Evolutionary conservation across 2,329 filamentous ascomycete species (phyloP), one percentile per base, ranked within the genome.

Genomic region (Ceratocystis alfenasii): DNA sequence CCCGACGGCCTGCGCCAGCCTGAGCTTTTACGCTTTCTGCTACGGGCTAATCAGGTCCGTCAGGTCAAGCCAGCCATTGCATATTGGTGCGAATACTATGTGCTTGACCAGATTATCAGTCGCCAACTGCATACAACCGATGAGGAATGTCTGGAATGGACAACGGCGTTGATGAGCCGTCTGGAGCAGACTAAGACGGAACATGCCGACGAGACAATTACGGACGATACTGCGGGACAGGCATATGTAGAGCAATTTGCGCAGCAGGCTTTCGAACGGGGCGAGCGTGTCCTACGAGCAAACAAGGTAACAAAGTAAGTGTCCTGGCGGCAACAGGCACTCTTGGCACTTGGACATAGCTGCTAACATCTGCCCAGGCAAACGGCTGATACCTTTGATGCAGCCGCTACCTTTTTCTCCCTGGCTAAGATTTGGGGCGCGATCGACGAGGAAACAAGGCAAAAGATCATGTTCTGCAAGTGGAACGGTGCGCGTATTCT

Each of bases 11-110:
- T 99, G 72, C 91, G 88, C 77, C 79, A 86, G 66, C 86, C 89
- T 68, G 91, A 96, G 74, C 85, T 96, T 72, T 86, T 85, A 70
- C 89, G 90, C 68, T 96, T 95, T 75, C 86, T 92, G 69, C 82
- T 87, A 65, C 86, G 93, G 72, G 93, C 90, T 44, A 83, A 84
- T 45, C 93, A 99, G 78, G 83, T 99, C 62, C 88, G 93, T 74
- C 82, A 82, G 67, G 84, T 86, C 72, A 94, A 93, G 76, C 94
- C 94, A 7, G 89, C 94, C 68, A 83, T 97, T 70, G 83, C 92
- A 69, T 99, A 97, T 76, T 97, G 93, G 91, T 94, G 93, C 75
- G 87, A 95, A 73, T 96, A 94, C 75, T 94, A 90, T 81, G 89
- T 94, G 30, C 88, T 96, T 60, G 91, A 97, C 72, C 89, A 95